phyloP scores from a whole-genome alignment of 208 protist species.

The Leishmania tarentolae region DNA sequence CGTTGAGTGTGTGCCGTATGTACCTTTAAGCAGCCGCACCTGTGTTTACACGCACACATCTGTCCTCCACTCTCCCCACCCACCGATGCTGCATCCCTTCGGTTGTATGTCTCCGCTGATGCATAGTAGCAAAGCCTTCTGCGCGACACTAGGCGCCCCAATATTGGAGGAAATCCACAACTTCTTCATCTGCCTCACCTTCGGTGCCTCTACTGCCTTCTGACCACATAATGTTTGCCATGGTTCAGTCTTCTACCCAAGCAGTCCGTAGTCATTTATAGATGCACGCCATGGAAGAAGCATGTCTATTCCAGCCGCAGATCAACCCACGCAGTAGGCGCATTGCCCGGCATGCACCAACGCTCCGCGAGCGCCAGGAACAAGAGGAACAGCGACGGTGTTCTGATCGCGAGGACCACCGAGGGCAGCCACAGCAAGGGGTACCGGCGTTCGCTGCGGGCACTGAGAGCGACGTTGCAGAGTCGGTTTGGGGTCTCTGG shows the following conservation, averaged over 20 bases:
- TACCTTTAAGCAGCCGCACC: background rate
- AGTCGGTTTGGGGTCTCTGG: conserved; percentile 30
- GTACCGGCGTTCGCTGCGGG: background rate
- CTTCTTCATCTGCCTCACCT: background rate
- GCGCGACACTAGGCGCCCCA: background rate
- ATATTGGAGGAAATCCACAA: background rate
- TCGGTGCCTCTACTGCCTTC: background rate
- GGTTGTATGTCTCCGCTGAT: background rate
- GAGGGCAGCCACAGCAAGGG: background rate
- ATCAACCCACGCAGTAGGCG: conserved; percentile 33
- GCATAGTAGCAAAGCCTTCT: background rate
- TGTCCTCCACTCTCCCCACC: too few relatives aligned
- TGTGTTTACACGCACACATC: background rate
- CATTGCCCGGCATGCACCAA: conserved; percentile 29
- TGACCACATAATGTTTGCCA: background rate
- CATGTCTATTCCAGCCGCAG: conserved; percentile 27
- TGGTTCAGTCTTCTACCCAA: background rate
- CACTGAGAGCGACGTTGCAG: background rate
- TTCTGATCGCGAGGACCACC: background rate
- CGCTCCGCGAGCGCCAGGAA: conserved; percentile 31
- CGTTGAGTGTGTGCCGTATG: background rate
- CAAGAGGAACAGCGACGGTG: conserved; percentile 15
- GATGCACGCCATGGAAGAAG: conserved; percentile 9
- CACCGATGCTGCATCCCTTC: too few relatives aligned
- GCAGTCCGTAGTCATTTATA: background rate